Percentiles rank a stretch among this genome's conserved stretches.
phyloP scores from a whole-genome alignment of 352 stramenopile species.

The Globisporangium emineosum region DNA sequence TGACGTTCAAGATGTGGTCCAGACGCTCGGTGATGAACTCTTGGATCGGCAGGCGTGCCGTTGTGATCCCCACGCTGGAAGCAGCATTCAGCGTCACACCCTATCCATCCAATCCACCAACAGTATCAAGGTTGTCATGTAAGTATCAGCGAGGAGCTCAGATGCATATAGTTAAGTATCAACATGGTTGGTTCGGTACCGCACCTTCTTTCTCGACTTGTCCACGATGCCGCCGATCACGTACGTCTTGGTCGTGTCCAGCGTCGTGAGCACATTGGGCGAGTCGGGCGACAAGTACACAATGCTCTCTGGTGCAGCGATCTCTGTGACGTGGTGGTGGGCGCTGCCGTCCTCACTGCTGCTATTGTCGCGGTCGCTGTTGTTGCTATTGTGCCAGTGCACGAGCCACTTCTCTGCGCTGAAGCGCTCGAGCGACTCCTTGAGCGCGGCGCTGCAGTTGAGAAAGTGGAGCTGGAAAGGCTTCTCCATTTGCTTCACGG shows the following conservation, averaged over 20 bases:
- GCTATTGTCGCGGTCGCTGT: no score
- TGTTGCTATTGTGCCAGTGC: slow-evolving; percentile 39
- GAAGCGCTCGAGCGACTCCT: slow-evolving; percentile 55
- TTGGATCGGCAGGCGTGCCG: slow-evolving; percentile 67
- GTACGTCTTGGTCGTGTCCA: slow-evolving; percentile 69
- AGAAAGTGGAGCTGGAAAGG: slow-evolving; percentile 66
- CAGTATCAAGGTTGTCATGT: background rate
- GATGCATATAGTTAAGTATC: background rate
- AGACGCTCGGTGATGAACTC: slow-evolving; percentile 61
- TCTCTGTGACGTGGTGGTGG: slow-evolving; percentile 25
- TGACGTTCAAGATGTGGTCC: slow-evolving; percentile 82
- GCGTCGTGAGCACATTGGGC: slow-evolving; percentile 49
- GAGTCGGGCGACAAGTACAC: slow-evolving; percentile 80
- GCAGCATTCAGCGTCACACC: slow-evolving; percentile 56
- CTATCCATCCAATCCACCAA: slow-evolving; percentile 16
- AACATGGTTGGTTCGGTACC: background rate
- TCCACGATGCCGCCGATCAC: slow-evolving; percentile 83
- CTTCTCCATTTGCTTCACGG: slow-evolving; percentile 55
- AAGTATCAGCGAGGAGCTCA: background rate
- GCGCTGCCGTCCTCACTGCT: background rate
- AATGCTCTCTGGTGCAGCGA: slow-evolving; percentile 39
- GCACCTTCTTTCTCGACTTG: slow-evolving; percentile 68
- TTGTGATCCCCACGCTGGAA: slow-evolving; percentile 41
- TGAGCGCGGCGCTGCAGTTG: slow-evolving; percentile 48
- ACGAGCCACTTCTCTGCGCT: slow-evolving; percentile 59